Percentiles rank a stretch among this genome's conserved stretches.
phyloP scores from a whole-genome alignment of 208 protist species.

The Acanthamoeba triangularis region DNA sequence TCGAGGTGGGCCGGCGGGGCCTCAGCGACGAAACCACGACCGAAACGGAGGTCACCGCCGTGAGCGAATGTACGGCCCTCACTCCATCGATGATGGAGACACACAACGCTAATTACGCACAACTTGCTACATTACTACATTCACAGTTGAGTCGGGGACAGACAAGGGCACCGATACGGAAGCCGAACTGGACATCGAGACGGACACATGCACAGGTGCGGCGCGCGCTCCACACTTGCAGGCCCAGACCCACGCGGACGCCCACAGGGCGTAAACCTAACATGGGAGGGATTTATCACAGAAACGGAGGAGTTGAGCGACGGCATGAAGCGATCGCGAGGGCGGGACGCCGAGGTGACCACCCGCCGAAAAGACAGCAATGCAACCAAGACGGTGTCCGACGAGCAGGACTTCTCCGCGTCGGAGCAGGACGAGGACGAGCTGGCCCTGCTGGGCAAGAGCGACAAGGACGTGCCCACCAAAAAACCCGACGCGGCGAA shows the following conservation, averaged over 20 bases:
- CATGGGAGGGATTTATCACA: too few species aligned
- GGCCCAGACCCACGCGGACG: too few species aligned
- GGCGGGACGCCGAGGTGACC: not conserved
- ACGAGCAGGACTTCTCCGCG: not conserved
- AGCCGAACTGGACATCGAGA: not conserved
- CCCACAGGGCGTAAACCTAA: too few species aligned
- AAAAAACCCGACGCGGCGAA: too few species aligned
- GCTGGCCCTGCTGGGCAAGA: not conserved
- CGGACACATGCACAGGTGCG: not conserved
- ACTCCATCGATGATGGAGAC: too few species aligned
- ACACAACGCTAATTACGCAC: too few species aligned
- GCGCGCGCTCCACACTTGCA: not conserved
- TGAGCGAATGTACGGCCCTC: not conserved
- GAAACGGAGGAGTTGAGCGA: not conserved
- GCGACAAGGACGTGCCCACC: not conserved
- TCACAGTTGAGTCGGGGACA: not conserved
- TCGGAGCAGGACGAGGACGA: not conserved
- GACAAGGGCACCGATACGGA: not conserved
- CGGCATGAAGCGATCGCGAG: not conserved
- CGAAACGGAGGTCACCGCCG: not conserved
- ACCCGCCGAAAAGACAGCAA: not conserved
- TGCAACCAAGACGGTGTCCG: not conserved
- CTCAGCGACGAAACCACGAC: not conserved
- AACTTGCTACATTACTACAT: too few species aligned
- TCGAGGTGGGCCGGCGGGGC: too few species aligned